Evolutionary conservation across 768 basidiomycete species (phyloP), one percentile per base, ranked within the genome.

Genomic region (Tylopilus rubrobrunneus): DNA sequence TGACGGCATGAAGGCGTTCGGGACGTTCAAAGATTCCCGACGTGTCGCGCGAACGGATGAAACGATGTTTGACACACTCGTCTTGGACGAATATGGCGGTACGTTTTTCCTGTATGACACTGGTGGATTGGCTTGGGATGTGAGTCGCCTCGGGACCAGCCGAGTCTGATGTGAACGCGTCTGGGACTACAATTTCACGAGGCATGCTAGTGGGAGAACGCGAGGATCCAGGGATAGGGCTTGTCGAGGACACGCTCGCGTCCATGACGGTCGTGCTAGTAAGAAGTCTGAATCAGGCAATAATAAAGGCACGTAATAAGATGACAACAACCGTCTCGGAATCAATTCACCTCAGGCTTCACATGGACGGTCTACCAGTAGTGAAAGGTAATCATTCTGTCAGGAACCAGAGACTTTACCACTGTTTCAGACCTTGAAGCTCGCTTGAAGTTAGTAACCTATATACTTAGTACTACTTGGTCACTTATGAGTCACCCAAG

Each of bases 21-120:
- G 95, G 95, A 10, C 92, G 79, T 67, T 98, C 96, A n/a, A 95
- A 83, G 49, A 97, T 85, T 43, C 76, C 74, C 1, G 89, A 90
- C 0, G 76, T 75, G 61, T 92, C 86, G 47, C 80, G 77, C 15
- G 85, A 83, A 15, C 94, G 85, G 50, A 94, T 91, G 62, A 84
- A 96, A 45, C 74, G 78, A 64, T 92, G 90, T 53, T 82, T 74
- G 17, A 84, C 76, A 65, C 90, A 91, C 15, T 82, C 79, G 53
- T 87, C 84, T 69, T 92, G 91, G 12, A 91, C 65, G 58, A 74
- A 78, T 41, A 82, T 58, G 17, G 62, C 55, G 2, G 64, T 68
- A 45, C 59, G 61, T 45, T 59, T 67, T 25, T 2, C 15, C 17
- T 23, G 37, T 23, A 19, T 19, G 19, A 19, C 19, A 19, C 19